Percentiles rank a stretch among this genome's conserved stretches.
Evolutionary conservation across 139 green algal genomes (phyloP).

Genomic region (Asterochloris erici): DNA sequence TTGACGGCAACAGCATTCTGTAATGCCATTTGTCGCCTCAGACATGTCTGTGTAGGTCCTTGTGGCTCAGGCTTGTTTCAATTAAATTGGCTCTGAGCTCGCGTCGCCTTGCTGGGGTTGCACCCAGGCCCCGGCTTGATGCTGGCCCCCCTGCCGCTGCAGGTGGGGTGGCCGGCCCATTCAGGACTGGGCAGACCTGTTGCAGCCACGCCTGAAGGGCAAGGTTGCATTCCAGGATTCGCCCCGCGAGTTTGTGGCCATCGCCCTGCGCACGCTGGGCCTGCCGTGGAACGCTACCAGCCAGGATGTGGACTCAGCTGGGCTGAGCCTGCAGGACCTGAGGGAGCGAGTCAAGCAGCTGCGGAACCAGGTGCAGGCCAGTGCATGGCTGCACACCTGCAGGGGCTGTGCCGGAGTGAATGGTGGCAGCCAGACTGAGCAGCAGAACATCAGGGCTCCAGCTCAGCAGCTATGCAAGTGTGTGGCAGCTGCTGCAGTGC

Average conservation of each 20-base stretch:
- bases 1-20: too few relatives aligned
- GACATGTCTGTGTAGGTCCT: too few relatives aligned
- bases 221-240: constrained; percentile 68
- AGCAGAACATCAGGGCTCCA: too few relatives aligned
- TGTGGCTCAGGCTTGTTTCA: too few relatives aligned
- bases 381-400: neutral
- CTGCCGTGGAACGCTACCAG: constrained; percentile 43
- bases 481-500: too few relatives aligned
- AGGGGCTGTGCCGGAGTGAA: too few relatives aligned
- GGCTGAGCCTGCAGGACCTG: constrained; percentile 29
- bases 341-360: constrained; percentile 35
- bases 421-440: too few relatives aligned
- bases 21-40: too few relatives aligned
- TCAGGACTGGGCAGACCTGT: constrained; percentile 77
- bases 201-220: constrained; percentile 61
- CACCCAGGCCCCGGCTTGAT: neutral
- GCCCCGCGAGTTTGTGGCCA: constrained; percentile 71
- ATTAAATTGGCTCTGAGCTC: too few relatives aligned
- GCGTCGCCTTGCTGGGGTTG: too few relatives aligned
- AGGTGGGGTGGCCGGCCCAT: constrained; percentile 39
- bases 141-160: neutral
- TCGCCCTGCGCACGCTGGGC: constrained; percentile 61
- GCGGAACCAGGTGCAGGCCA: constrained; percentile 13
- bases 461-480: too few relatives aligned
- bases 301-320: constrained; percentile 32